These are phyloP conservation scores for Colletotrichum nymphaeae DNA, from an alignment of 2,329 filamentous ascomycete species.

Conservation along the genomic window DNA sequence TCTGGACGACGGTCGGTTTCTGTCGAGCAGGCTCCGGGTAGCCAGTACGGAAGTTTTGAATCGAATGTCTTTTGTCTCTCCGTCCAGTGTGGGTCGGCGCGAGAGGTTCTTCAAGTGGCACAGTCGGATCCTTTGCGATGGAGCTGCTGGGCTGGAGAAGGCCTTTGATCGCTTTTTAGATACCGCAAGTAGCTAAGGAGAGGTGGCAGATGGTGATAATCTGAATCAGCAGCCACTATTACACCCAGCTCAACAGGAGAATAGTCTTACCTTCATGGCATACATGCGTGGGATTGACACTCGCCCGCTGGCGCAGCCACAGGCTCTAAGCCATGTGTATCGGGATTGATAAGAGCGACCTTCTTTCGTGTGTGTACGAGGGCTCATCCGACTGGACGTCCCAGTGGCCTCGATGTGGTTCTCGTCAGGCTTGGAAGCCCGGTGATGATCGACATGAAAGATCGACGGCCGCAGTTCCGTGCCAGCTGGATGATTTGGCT, in stretches of 20 bases:
- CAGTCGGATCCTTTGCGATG: background rate
- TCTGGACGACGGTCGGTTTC: background rate
- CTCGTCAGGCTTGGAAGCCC: background rate
- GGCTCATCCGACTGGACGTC: background rate
- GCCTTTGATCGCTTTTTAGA: background rate
- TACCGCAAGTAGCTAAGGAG: background rate
- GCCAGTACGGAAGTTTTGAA: background rate
- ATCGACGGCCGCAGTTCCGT: background rate
- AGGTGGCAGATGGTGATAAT: background rate
- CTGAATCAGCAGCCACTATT: background rate
- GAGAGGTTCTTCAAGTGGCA: background rate
- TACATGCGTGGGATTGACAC: background rate
- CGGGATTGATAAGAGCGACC: background rate
- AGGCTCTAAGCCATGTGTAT: background rate
- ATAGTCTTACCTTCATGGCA: background rate
- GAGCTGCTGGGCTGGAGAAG: background rate
- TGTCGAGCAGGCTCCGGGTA: background rate
- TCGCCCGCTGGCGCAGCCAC: background rate
- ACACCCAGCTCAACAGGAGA: background rate
- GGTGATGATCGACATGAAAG: background rate
- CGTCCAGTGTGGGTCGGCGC: background rate
- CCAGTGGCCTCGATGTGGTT: background rate
- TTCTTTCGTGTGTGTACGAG: background rate
- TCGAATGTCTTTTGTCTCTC: background rate
- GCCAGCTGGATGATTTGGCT: background rate